phyloP scores from a whole-genome alignment of 768 basidiomycete genomes.

The Phylloporus sp. region DNA sequence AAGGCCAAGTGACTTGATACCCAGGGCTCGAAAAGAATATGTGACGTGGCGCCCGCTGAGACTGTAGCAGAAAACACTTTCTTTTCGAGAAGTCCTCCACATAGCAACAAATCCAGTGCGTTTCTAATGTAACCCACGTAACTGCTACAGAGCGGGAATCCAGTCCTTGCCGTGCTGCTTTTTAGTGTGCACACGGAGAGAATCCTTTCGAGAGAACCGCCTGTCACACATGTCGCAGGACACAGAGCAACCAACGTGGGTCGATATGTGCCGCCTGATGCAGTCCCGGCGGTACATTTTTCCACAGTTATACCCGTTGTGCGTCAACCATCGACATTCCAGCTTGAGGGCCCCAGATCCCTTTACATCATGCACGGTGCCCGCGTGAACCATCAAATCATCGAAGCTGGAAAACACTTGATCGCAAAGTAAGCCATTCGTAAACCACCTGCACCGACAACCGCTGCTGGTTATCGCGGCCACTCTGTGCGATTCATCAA shows the following conservation, averaged over 20 bases:
- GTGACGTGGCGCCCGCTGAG: neutral
- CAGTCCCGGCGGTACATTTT: neutral
- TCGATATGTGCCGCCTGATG: slow-evolving; percentile 4
- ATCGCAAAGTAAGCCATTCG: neutral
- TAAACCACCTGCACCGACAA: slow-evolving; percentile 5
- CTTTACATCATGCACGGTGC: neutral
- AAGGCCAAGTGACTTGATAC: too few species aligned
- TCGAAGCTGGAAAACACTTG: neutral
- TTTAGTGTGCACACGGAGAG: slow-evolving; percentile 2
- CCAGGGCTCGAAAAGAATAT: neutral
- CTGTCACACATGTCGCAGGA: neutral
- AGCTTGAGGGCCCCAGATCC: neutral
- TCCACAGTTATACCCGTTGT: neutral
- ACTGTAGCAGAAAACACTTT: neutral
- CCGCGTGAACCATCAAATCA: slow-evolving; percentile 3
- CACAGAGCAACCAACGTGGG: neutral
- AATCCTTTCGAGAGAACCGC: slow-evolving; percentile 3
- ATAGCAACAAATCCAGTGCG: neutral
- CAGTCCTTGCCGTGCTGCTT: neutral
- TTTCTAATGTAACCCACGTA: neutral
- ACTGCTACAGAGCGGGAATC: too few species aligned
- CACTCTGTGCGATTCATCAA: slow-evolving; percentile 2
- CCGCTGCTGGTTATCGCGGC: neutral
- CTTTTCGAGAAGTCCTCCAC: neutral
- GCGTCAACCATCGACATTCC: slow-evolving; percentile 2